phyloP scores from a whole-genome alignment of 495 filamentous ascomycete species.

The Penicillium parvum region DNA sequence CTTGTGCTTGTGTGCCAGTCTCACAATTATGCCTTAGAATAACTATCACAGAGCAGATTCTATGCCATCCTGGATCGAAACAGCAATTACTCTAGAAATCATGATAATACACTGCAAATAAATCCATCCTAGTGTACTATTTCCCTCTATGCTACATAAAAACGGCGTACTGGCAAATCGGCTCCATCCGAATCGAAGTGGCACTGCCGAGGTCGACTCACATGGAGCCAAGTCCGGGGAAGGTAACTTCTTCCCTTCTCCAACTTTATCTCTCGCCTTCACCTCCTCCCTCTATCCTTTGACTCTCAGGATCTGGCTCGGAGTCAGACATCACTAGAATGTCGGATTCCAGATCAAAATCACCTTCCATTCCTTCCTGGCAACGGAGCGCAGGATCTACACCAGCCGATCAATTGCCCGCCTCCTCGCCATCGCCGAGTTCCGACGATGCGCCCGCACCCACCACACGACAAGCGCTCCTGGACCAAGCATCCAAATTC shows the following conservation, averaged over 20 bases:
- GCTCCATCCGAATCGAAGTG: constrained; percentile 11
- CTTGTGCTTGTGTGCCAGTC: too few relatives aligned
- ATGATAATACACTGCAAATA: too few relatives aligned
- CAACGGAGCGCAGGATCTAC: constrained; percentile 28
- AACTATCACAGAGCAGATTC: too few relatives aligned
- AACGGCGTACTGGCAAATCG: too few relatives aligned
- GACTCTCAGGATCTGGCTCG: too few relatives aligned
- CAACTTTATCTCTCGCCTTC: neutral
- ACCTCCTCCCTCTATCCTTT: neutral
- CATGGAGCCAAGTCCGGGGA: constrained; percentile 25
- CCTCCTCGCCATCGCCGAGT: constrained; percentile 29
- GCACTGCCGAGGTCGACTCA: constrained; percentile 35
- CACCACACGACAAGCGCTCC: constrained; percentile 38
- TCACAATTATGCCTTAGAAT: too few relatives aligned
- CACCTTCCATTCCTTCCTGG: constrained; percentile 46
- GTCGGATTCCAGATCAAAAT: constrained; percentile 33
- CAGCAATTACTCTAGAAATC: too few relatives aligned
- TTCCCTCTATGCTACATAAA: too few relatives aligned
- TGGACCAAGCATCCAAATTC: constrained; percentile 73
- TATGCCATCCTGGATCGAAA: too few relatives aligned
- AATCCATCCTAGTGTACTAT: too few relatives aligned
- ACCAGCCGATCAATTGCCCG: constrained; percentile 16
- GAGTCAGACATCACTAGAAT: constrained; percentile 20
- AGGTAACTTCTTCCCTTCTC: constrained; percentile 10
- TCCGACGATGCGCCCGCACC: constrained; percentile 32